phyloP scores from a whole-genome alignment of 192 early-diverging fungal genomes.

The Backusella parvicylindrica region DNA sequence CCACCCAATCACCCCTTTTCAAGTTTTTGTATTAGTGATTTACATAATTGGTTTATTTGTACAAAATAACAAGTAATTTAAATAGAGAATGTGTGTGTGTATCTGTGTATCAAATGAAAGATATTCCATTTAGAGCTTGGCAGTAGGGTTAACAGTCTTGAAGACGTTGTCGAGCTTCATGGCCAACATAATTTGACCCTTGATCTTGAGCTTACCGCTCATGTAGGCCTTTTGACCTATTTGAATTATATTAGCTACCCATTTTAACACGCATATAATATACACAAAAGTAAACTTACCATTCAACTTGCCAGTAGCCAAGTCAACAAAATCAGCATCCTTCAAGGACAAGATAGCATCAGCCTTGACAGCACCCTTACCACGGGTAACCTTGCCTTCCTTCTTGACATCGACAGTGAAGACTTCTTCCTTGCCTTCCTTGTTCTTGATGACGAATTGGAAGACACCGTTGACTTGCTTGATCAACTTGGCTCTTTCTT shows the following conservation, averaged over 20 bases:
- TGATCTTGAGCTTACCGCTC: constrained; percentile 87
- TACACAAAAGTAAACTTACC: constrained; percentile 42
- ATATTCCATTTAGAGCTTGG: constrained; percentile 53
- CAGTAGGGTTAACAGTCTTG: constrained; percentile 42
- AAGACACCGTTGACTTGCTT: constrained; percentile 84
- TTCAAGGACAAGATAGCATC: constrained; percentile 71
- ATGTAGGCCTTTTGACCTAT: constrained; percentile 87
- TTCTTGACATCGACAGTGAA: constrained; percentile 89
- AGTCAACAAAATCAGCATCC: constrained; percentile 81
- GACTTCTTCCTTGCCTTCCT: constrained; percentile 56
- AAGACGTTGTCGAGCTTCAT: constrained; percentile 70
- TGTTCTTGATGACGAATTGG: constrained; percentile 84
- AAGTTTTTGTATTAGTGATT: not conserved
- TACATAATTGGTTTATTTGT: constrained; percentile 6
- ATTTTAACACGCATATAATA: not conserved
- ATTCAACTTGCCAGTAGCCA: constrained; percentile 83
- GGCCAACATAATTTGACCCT: constrained; percentile 74
- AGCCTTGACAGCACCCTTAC: constrained; percentile 57
- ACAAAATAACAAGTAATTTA: constrained; percentile 4
- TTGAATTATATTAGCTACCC: not conserved
- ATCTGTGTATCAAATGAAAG: not conserved
- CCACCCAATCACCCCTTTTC: no score
- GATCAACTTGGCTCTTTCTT: constrained; percentile 55
- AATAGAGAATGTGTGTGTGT: not conserved
- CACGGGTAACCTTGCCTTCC: constrained; percentile 55